Base-by-base conservation (phyloP, 2,329 filamentous ascomycete genomes). In the Scytalidium sp. region DNA sequence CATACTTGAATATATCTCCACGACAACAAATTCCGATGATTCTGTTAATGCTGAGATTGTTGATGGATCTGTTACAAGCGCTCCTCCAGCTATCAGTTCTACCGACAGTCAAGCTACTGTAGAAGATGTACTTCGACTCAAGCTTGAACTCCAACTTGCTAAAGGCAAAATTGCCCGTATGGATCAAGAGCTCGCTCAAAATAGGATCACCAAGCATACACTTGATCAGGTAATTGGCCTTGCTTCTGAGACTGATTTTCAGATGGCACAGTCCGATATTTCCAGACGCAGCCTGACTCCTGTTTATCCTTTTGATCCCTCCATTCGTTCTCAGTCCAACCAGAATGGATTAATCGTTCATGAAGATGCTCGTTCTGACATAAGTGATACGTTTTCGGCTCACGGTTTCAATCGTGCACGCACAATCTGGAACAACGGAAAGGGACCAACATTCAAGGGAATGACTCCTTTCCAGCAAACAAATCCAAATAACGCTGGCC, bases 131-230 rank as follows among this genome's bases (percentile, higher is more conserved):
- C 70, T 83, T 52, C 82, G 81, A 46, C 74, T 92, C 50, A 88
- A 87, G 71, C 69, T 84, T 46, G 82, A 91, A 68, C 79, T 93
- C 46, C 84, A 85, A 41, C 77, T 83, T 53, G 87, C 88, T 29
- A 82, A 87, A 52, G 83, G 76, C 64, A 80, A 85, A 61, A 88
- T 92, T 61, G 80, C 78, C 42, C 84, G 81, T 50, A 83, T 91
- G 63, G 85, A 88, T 50, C 79, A 88, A 47, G 85, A 90, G 69
- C 75, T 90, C 52, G 76, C 82, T 36, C 81, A 87, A 55, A 83
- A 76, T 20, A 82, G 83, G 23, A 77, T 82, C 49, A 73, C 74
- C 27, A 83, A 81, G 59, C 73, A 80, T 47, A 85, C 81, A 10
- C 70, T 79, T 48, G 79, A 83, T 43, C 78, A 81, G 57, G 68